These are phyloP conservation scores for Penicillium bovifimosum DNA, from an alignment of 495 filamentous ascomycete species.

Conservation along the genomic window DNA sequence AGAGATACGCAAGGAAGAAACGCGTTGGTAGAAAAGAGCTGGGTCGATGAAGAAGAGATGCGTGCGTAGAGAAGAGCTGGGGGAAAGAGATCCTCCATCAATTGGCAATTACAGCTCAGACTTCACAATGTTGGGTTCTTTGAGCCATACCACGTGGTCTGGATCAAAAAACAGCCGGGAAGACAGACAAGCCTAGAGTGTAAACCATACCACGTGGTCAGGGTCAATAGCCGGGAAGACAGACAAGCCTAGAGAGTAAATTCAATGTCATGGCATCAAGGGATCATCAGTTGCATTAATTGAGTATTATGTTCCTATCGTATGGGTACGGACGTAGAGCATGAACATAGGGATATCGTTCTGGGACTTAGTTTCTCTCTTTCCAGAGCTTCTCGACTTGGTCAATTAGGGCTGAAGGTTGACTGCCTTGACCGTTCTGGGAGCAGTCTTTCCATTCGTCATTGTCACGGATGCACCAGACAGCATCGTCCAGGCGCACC, in stretches of 20 bases:
- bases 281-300: background rate
- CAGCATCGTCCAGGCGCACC: conserved; percentile 67
- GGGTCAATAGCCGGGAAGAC: too few relatives aligned
- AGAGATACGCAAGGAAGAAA: too few relatives aligned
- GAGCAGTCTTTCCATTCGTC: conserved; percentile 78
- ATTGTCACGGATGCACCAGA: conserved; percentile 79
- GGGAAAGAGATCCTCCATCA: too few relatives aligned
- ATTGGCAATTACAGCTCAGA: too few relatives aligned
- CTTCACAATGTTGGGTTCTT: too few relatives aligned
- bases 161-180: too few relatives aligned
- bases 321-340: conserved; percentile 1
- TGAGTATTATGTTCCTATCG: background rate
- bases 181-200: too few relatives aligned
- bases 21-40: background rate
- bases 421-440: conserved; percentile 46
- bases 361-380: conserved; percentile 24
- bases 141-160: too few relatives aligned
- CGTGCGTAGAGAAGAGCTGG: background rate
- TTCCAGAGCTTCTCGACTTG: conserved; percentile 54
- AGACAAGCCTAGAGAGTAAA: too few relatives aligned
- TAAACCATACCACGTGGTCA: too few relatives aligned
- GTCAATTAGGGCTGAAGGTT: conserved; percentile 65
- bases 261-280: background rate
- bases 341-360: background rate
- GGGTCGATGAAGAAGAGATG: too few relatives aligned